Percentiles rank a stretch among this genome's conserved stretches.
These are phyloP conservation scores for Salinomyces thailandicus DNA, from an alignment of 2,329 filamentous ascomycete species.

Conservation along the genomic window DNA sequence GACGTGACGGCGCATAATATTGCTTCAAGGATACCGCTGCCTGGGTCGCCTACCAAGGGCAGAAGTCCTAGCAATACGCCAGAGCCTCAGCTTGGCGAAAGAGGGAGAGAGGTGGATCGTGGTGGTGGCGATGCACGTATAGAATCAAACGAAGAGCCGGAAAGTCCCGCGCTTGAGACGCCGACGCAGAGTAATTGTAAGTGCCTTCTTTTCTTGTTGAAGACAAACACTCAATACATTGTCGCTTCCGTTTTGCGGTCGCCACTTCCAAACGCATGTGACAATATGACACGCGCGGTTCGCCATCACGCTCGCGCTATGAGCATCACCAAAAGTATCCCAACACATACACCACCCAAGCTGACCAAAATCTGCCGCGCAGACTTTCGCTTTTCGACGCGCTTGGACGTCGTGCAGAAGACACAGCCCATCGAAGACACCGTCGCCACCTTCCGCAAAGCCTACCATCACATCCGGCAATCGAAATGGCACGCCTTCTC, in stretches of 20 bases:
- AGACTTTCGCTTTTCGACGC: conserved; percentile 83
- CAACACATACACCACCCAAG: conserved; percentile 1
- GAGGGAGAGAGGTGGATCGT: conserved; percentile 11
- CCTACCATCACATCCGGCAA: conserved; percentile 51
- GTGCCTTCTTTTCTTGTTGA: conserved; percentile 7
- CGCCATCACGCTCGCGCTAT: not conserved
- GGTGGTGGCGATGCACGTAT: conserved; percentile 10
- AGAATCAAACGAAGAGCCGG: conserved; percentile 11
- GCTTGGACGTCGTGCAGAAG: conserved; percentile 78
- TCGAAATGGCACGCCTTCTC: conserved; percentile 59
- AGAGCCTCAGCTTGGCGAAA: conserved; percentile 13
- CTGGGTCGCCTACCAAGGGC: conserved; percentile 40
- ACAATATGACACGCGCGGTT: not conserved
- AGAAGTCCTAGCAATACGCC: conserved; percentile 25
- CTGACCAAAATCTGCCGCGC: conserved; percentile 12
- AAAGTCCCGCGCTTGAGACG: conserved; percentile 14
- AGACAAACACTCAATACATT: too few species aligned
- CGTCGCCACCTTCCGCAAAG: conserved; percentile 52
- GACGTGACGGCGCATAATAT: conserved; percentile 29
- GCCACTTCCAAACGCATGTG: too few species aligned
- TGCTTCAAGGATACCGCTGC: conserved; percentile 42
- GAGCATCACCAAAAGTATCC: not conserved
- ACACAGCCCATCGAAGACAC: conserved; percentile 72
- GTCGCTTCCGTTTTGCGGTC: too few species aligned
- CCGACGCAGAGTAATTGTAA: conserved; percentile 28